Evolutionary conservation across 2,329 filamentous ascomycete genomes (phyloP).

Genomic region (Claviceps pusilla): DNA sequence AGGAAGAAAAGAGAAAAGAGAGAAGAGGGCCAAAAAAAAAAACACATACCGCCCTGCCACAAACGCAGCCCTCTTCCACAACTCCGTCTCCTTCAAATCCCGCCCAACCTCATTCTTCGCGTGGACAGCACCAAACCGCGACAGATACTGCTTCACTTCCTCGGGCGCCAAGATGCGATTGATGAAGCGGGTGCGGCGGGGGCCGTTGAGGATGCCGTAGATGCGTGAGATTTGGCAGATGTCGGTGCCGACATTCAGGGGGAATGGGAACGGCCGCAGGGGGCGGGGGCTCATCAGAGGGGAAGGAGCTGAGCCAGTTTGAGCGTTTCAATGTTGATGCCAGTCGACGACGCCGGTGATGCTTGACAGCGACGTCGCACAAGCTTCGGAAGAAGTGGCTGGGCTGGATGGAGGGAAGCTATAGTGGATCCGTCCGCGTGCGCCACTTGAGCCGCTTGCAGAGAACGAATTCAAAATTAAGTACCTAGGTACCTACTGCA

Average conservation of each 20-base stretch:
- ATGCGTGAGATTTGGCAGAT: slow-evolving; percentile 60
- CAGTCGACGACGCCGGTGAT: too few species aligned
- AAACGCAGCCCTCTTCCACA: slow-evolving; percentile 23
- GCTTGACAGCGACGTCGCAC: too few species aligned
- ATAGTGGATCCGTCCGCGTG: too few species aligned
- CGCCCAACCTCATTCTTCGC: not conserved
- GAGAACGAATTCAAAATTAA: too few species aligned
- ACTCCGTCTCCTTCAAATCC: slow-evolving; percentile 1
- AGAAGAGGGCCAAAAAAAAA: not conserved
- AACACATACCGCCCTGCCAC: slow-evolving; percentile 20
- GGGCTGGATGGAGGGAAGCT: too few species aligned
- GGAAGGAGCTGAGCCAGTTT: too few species aligned
- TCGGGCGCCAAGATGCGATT: slow-evolving; percentile 30
- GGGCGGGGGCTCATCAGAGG: not conserved
- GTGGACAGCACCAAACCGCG: slow-evolving; percentile 2
- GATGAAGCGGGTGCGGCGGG: slow-evolving; percentile 29
- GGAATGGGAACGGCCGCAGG: slow-evolving; percentile 40
- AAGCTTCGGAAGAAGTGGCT: too few species aligned
- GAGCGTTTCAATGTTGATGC: too few species aligned
- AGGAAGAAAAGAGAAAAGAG: too few species aligned
- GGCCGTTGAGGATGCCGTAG: slow-evolving; percentile 35
- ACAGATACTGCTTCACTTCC: slow-evolving; percentile 14
- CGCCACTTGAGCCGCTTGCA: too few species aligned
- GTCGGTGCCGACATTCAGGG: slow-evolving; percentile 60
- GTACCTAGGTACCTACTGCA: too few species aligned